Percentiles rank a stretch among this genome's conserved stretches.
These are phyloP conservation scores for Trichosporon inkin DNA, from an alignment of 1,284 basidiomycete species.

Conservation along the genomic window DNA sequence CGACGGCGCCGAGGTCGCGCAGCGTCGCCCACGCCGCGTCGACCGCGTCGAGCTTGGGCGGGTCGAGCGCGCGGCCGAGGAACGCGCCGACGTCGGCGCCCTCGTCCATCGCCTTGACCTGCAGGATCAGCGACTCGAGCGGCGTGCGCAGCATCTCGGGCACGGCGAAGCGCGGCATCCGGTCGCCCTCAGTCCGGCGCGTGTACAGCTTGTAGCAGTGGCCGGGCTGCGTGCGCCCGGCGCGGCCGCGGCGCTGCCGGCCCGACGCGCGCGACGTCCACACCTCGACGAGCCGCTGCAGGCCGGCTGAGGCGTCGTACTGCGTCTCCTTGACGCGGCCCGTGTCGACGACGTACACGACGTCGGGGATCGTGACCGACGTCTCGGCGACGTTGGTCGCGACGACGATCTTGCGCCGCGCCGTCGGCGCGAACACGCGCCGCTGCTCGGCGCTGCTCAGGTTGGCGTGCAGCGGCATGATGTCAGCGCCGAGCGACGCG, in stretches of 20 bases:
- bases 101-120: slow-evolving; percentile 76
- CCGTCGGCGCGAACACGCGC: slow-evolving; percentile 69
- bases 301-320: slow-evolving; percentile 70
- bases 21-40: slow-evolving; percentile 72
- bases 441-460: slow-evolving; percentile 79
- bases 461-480: slow-evolving; percentile 86
- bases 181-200: slow-evolving; percentile 62
- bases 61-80: slow-evolving; percentile 68
- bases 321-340: slow-evolving; percentile 87
- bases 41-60: slow-evolving; percentile 71
- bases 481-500: slow-evolving; percentile 53
- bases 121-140: slow-evolving; percentile 74
- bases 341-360: slow-evolving; percentile 76
- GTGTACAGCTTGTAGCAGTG: slow-evolving; percentile 79
- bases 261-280: slow-evolving; percentile 69
- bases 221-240: slow-evolving; percentile 80
- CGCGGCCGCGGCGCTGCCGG: slow-evolving; percentile 79
- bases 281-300: slow-evolving; percentile 72
- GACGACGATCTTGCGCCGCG: slow-evolving; percentile 78
- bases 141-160: slow-evolving; percentile 90
- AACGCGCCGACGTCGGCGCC: slow-evolving; percentile 71
- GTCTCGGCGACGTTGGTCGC: slow-evolving; percentile 85
- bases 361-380: slow-evolving; percentile 88
- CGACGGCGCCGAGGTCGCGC: slow-evolving; percentile 72
- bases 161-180: slow-evolving; percentile 67